Base-by-base conservation (phyloP, 2,329 filamentous ascomycete genomes). In the Ophidiomyces ophidiicola region DNA sequence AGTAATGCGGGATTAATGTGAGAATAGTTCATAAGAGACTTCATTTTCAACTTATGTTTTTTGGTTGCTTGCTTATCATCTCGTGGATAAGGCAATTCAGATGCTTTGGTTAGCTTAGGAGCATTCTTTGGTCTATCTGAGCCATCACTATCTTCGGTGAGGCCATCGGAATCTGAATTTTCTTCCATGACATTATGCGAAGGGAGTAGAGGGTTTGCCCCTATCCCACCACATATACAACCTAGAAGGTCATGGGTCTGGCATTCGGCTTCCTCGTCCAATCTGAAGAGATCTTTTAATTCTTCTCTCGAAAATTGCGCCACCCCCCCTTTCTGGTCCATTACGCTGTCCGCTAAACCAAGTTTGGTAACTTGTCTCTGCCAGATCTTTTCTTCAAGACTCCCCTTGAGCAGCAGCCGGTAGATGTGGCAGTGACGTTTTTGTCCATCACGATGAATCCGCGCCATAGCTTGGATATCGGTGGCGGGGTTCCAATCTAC, bases 401-500 rank as follows among this genome's bases (percentile, higher is more conserved):
- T 76, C 6, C 79, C 79, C 42, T 78, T 74, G 3, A 79, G 73
- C 8, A 84, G 53, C 41, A 84, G 66, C 4, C 80, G 68, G 50
- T 84, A 84, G 43, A 83, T 81, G 40, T 72, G 74, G 45, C 78
- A 80, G 3, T 72, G 72, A 7, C 67, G 61, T 53, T 77, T 80
- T 53, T 84, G 80, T 0, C 80, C 80, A 48, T 82, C 78, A 34
- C 80, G 71, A 53, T 83, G 78, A 32, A 83, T 79, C 10, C 80
- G 74, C 8, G 78, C 80, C 77, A 83, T 82, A 5, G 80, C 79
- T 54, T 84, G 80, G 14, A 80, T 62, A 50, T 84, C 80, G 0
- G 76, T 80, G 0, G 78, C 76, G 1, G 80, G 80, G 50, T 84
- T 84, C 80, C 80, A 84, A 57, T 83, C 80, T 6, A 80, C 72